Evolutionary conservation across 176 grass and related monocot species (phyloP), one percentile per base, ranked within the genome.

Genomic region (Aechmea fasciata): DNA sequence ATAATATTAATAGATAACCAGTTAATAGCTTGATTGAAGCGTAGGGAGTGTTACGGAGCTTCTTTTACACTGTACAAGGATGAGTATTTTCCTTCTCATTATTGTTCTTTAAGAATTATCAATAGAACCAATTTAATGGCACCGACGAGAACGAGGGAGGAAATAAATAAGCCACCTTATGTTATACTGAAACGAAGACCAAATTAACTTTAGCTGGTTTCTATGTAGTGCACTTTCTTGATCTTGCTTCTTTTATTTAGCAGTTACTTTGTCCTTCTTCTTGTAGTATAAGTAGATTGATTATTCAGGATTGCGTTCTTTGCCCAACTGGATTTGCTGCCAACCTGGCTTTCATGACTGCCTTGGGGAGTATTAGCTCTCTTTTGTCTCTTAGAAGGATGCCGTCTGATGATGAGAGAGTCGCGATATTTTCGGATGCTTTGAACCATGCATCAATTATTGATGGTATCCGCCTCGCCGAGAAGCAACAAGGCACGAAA

Each of bases 401-500:
- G 75, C 83, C 85, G 47, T 66, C 65, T 51, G 25, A 59, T 11
- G 47, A 71, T 33, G 81, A 87, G 63, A 85, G 70, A 54, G 78
- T 93, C 19, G 94, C 89, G 0, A 83, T 97, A 19, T 97, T 97
- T 66, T 97, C 89, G 74, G 94, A 97, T 80, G 79, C 82, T 11
- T 73, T 97, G 51, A 93, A 97, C 65, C 89, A 93, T 87, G 94
- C 89, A 69, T 97, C 94, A 2, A 93, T 97, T 49, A 97, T 97
- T 9, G 94, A 97, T 74, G 94, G 89, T 24, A 85, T 93, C 66
- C 83, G 77, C 48, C 73, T 97, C 53, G 78, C 82, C 63, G 84
- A 92, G 82, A 69, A 77, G 23, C 84, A 83, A 48, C 82, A 73
- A 48, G 83, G 89, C 78, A 89, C 82, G 3, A 15, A 87, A 79